These are phyloP conservation scores for Beauveria medogensis DNA, from an alignment of 2,329 filamentous ascomycete genomes.

Conservation along the genomic window DNA sequence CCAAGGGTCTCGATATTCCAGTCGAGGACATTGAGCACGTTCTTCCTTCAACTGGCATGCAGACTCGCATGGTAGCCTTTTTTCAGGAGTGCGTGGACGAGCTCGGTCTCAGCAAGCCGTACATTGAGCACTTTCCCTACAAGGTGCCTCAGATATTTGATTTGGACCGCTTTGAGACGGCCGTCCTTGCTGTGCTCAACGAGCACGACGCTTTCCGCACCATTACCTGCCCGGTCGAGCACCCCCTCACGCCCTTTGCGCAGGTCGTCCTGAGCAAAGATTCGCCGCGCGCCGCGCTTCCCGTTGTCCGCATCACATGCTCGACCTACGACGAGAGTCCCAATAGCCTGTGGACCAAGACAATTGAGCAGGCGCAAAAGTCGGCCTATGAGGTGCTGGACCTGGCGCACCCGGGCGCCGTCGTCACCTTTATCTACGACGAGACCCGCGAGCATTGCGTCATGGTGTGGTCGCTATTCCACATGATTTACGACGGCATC, in stretches of 20 bases:
- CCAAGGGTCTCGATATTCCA: constrained; percentile 1
- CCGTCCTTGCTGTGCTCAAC: constrained; percentile 9
- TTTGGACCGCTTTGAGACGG: constrained; percentile 10
- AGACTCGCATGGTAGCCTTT: constrained; percentile 11
- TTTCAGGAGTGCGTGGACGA: constrained; percentile 8
- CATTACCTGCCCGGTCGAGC: constrained; percentile 9
- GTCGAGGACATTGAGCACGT: constrained; percentile 9
- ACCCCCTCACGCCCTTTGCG: constrained; percentile 13
- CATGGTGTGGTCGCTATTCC: constrained; percentile 26
- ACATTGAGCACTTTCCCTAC: constrained; percentile 13
- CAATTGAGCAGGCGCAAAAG: constrained; percentile 7
- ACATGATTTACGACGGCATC: constrained; percentile 20
- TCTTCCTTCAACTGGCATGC: constrained; percentile 7
- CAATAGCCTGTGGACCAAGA: constrained; percentile 9
- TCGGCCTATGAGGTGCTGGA: constrained; percentile 6
- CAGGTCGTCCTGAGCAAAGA: constrained; percentile 7
- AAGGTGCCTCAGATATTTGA: constrained; percentile 9
- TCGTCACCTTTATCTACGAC: constrained; percentile 10
- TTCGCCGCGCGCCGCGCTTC: not conserved
- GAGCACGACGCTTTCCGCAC: constrained; percentile 13
- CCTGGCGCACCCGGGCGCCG: constrained; percentile 5
- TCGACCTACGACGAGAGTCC: constrained; percentile 5
- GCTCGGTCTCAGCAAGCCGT: constrained; percentile 3
- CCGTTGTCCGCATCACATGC: constrained; percentile 9
- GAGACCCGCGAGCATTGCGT: constrained; percentile 10